Evolutionary conservation across 1,139 yeast species (phyloP).

Genomic region (Zhuliangozyma blackwelliae): DNA sequence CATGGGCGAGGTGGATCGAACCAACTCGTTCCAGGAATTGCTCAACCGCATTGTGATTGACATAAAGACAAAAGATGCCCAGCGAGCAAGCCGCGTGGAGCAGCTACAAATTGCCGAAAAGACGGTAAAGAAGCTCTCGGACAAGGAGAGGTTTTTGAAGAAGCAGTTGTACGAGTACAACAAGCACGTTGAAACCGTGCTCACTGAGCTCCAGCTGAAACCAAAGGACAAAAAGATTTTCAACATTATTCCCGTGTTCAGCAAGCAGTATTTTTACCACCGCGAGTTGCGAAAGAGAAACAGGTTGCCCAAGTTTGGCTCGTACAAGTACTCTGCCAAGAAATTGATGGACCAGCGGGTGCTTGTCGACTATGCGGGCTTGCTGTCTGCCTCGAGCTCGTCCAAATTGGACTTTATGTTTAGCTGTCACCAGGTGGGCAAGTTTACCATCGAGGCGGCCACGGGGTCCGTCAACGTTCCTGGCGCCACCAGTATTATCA

Average conservation of each 20-base stretch:
- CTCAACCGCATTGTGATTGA: constrained; percentile 83
- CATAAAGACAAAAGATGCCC: constrained; percentile 72
- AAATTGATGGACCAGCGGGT: constrained; percentile 73
- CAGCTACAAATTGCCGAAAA: constrained; percentile 60
- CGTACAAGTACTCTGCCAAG: constrained; percentile 76
- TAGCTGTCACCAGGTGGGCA: constrained; percentile 70
- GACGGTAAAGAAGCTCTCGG: constrained; percentile 56
- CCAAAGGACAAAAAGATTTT: constrained; percentile 51
- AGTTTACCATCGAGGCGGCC: constrained; percentile 65
- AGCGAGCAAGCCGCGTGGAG: constrained; percentile 55
- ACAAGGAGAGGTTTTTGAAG: constrained; percentile 58
- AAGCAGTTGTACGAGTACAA: constrained; percentile 65
- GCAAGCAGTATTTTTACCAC: constrained; percentile 76
- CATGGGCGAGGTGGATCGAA: constrained; percentile 60
- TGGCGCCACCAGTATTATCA: constrained; percentile 51
- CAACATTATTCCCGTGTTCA: constrained; percentile 58
- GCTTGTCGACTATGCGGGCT: constrained; percentile 53
- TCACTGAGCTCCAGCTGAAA: constrained; percentile 56
- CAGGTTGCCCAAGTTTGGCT: constrained; percentile 72
- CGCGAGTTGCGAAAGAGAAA: constrained; percentile 67
- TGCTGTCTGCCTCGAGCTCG: constrained; percentile 41
- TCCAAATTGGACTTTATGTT: constrained; percentile 74
- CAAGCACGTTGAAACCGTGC: constrained; percentile 61
- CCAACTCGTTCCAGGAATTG: constrained; percentile 72
- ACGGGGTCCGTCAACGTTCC: constrained; percentile 39